Percentiles rank a stretch among this genome's conserved stretches.
Evolutionary conservation across 1,284 basidiomycete genomes (phyloP).

Genomic region (Rhodotorula sp.): DNA sequence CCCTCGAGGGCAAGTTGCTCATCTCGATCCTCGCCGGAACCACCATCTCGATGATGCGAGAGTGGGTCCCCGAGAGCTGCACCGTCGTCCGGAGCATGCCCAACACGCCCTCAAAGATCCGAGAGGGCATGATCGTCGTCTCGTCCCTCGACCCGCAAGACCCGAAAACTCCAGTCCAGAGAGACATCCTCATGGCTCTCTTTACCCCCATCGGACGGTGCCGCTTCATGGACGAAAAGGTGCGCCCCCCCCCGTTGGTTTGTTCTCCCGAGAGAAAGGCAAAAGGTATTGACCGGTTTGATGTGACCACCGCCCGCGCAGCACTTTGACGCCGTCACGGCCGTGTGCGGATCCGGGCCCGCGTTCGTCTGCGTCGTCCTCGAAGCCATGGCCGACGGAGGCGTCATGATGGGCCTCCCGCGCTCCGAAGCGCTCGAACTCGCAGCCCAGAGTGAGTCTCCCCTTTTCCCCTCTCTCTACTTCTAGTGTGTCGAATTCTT

Average conservation of each 20-base stretch:
- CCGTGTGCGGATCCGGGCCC: slow-evolving; percentile 91
- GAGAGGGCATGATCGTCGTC: slow-evolving; percentile 94
- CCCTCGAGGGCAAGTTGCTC: slow-evolving; percentile 82
- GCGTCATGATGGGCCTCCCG: slow-evolving; percentile 99
- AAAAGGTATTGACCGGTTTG: neutral
- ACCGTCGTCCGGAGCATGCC: slow-evolving; percentile 95
- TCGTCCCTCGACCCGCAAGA: slow-evolving; percentile 61
- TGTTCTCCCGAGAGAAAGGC: neutral
- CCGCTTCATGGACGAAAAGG: slow-evolving; percentile 87
- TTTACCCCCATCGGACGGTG: slow-evolving; percentile 93
- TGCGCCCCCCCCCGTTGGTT: neutral
- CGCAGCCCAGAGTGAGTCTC: slow-evolving; percentile 81
- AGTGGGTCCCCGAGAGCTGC: slow-evolving; percentile 72
- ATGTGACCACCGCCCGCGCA: neutral
- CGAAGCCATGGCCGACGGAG: slow-evolving; percentile 98
- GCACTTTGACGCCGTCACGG: slow-evolving; percentile 97
- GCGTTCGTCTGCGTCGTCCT: slow-evolving; percentile 96
- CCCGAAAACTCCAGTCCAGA: slow-evolving; percentile 59
- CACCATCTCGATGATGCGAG: slow-evolving; percentile 74
- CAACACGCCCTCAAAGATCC: slow-evolving; percentile 84
- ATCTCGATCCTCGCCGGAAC: slow-evolving; percentile 96
- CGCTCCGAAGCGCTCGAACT: slow-evolving; percentile 89
- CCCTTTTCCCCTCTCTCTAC: neutral
- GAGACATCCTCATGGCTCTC: slow-evolving; percentile 79
- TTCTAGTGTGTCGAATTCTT: neutral